Evolutionary conservation across 208 protist genomes (phyloP).

Genomic region (Trypanosoma scelopori): DNA sequence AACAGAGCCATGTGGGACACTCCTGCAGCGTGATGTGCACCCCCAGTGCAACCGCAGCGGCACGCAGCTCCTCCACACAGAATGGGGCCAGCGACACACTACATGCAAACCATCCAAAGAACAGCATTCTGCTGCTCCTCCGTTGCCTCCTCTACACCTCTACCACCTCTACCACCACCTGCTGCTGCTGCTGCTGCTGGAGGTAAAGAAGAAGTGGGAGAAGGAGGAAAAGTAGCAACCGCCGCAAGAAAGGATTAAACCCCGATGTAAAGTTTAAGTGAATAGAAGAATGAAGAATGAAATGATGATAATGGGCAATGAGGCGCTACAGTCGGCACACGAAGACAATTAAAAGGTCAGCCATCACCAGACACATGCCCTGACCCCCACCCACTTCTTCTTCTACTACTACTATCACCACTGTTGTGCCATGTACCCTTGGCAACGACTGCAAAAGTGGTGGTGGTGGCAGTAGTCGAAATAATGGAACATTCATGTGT

Average conservation of each 20-base stretch:
- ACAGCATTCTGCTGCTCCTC: constrained; percentile 39
- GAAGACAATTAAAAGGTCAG: background rate
- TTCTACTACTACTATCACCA: too few relatives aligned
- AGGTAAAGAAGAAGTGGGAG: too few relatives aligned
- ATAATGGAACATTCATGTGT: too few relatives aligned
- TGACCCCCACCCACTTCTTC: too few relatives aligned
- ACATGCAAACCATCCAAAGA: constrained; percentile 73
- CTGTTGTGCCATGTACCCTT: too few relatives aligned
- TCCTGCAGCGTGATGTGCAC: constrained; percentile 41
- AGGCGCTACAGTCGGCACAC: background rate
- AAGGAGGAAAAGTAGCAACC: constrained; percentile 2
- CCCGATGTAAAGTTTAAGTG: background rate
- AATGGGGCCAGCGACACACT: constrained; percentile 52
- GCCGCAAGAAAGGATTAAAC: constrained; percentile 1
- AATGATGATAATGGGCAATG: constrained; percentile 1
- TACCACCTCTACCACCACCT: background rate
- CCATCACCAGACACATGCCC: background rate
- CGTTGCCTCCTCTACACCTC: background rate
- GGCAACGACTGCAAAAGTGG: too few relatives aligned
- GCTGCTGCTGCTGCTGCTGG: too few relatives aligned
- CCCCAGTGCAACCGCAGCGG: constrained; percentile 39
- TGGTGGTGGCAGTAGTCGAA: too few relatives aligned
- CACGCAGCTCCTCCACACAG: constrained; percentile 51
- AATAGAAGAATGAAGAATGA: constrained; percentile 5
- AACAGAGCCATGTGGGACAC: constrained; percentile 17